phyloP scores from a whole-genome alignment of 306 rosid genomes.

The Dicorynia guianensis region DNA sequence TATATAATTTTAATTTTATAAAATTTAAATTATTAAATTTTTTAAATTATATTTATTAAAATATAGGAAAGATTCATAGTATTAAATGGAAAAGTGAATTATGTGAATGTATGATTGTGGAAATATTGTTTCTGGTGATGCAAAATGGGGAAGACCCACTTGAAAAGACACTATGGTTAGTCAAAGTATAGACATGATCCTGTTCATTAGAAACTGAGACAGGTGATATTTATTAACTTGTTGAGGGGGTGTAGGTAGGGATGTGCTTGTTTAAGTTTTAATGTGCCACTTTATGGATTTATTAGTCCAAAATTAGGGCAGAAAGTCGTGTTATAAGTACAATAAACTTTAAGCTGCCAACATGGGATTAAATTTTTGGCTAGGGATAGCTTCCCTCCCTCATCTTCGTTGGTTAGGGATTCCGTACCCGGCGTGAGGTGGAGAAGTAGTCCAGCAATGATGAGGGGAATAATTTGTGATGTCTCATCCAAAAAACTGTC shows the following conservation, averaged over 20 bases:
- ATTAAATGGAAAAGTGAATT: no score
- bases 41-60: no score
- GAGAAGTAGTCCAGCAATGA: slow-evolving; percentile 54
- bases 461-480: slow-evolving; percentile 55
- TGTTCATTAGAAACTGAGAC: slow-evolving; percentile 35
- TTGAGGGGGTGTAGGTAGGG: slow-evolving; percentile 36
- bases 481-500: slow-evolving; percentile 35
- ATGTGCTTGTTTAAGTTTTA: slow-evolving; percentile 24
- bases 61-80: no score
- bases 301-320: slow-evolving; percentile 30
- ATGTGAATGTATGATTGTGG: no score
- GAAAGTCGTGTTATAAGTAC: slow-evolving; percentile 11
- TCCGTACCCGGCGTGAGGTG: slow-evolving; percentile 56
- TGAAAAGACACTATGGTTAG: slow-evolving; percentile 34
- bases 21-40: no score
- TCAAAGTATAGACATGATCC: slow-evolving; percentile 51
- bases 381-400: slow-evolving; percentile 38
- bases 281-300: slow-evolving; percentile 34
- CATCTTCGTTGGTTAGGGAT: slow-evolving; percentile 36
- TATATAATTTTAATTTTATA: no score
- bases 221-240: slow-evolving; percentile 27
- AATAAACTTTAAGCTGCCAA: not conserved
- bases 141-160: slow-evolving; percentile 48
- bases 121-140: no score
- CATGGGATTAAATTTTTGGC: slow-evolving; percentile 26